Conservation (phyloP, 2,329 filamentous ascomycete species). For the Fusarium dimerum region DNA sequence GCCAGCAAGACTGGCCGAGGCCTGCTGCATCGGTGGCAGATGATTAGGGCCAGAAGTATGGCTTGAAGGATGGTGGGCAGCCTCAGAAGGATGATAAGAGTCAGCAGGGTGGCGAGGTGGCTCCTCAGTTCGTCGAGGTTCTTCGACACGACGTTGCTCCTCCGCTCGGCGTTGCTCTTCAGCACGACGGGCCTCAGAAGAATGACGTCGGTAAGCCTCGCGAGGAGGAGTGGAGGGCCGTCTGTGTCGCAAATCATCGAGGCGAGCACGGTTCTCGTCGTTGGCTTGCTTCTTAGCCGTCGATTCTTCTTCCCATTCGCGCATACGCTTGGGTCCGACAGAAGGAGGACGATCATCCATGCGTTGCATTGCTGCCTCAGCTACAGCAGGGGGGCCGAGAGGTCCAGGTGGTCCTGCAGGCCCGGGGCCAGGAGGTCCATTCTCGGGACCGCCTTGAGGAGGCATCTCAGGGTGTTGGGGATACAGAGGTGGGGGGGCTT, state of each 20-base stretch:
- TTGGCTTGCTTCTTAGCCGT: constrained; percentile 82
- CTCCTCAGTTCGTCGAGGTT: constrained; percentile 55
- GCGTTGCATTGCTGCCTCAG: constrained; percentile 65
- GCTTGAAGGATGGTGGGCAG: constrained; percentile 71
- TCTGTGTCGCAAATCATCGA: constrained; percentile 82
- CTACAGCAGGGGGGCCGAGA: constrained; percentile 46
- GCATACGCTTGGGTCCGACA: constrained; percentile 77
- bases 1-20: constrained; percentile 55
- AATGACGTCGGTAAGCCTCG: constrained; percentile 73
- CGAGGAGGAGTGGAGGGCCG: constrained; percentile 74
- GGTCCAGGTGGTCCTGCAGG: constrained; percentile 50
- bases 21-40: constrained; percentile 65
- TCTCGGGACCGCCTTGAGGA: constrained; percentile 63
- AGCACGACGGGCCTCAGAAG: constrained; percentile 68
- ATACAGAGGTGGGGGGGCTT: constrained; percentile 55
- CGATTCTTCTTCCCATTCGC: constrained; percentile 90
- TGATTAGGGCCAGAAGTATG: constrained; percentile 56
- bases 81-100: constrained; percentile 88
- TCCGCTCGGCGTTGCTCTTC: constrained; percentile 65
- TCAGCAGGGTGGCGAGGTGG: constrained; percentile 74
- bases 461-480: constrained; percentile 68
- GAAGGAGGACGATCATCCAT: constrained; percentile 75
- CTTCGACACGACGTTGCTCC: constrained; percentile 62
- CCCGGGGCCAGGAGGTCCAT: constrained; percentile 41
- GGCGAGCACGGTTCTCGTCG: constrained; percentile 81